Base-by-base conservation (phyloP, 1,139 yeast genomes). In the Pichia sp. region DNA sequence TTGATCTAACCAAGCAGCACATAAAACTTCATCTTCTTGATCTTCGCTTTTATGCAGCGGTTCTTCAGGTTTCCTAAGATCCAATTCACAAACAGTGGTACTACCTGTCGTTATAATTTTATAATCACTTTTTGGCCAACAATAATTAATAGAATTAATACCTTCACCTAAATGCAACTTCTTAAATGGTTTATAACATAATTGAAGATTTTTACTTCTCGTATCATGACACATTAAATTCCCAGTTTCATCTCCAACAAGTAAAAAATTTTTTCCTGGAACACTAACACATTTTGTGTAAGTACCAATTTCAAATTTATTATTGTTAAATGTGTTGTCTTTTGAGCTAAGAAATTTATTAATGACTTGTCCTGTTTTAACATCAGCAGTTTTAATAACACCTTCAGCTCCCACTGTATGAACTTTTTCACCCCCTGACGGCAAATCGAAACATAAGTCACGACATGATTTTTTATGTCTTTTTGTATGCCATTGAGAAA, bases 391-490 rank as follows among this genome's bases (percentile, higher is more conserved):
- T 62, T 92, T 92, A 51, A 92, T 67, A 4, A 86, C 76, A 45
- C 78, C 76, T 55, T 92, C 98, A 0, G 85, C 74, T 0, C 98
- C 97, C 16, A 81, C 80, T 1, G 95, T 73, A 55, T 70, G 85
- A 22, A 65, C 53, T 30, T 73, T 69, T 20, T 77, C 75, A 4
- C 89, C 89, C 0, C 74, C 66, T 1, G 51, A 44, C n/a, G 48
- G 45, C 11, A 78, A 74, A 51, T 84, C 90, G 61, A 87, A 83
- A 16, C 77, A 67, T 6, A 87, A 67, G 6, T 84, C 79, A 37
- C 98, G 68, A 51, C 95, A 87, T 49, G 96, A 84, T 1, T 90
- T 92, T 63, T 87, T 87, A 61, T 92, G 97, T 58, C 97, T 74
- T 58, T 79, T 86, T 0, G 97, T 89, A 48, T 82, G 76, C 97